A percentile compares a stretch with the other conserved stretches of the same genome.
Evolutionary conservation across 2,329 filamentous ascomycete species (phyloP).

Genomic region (Colletotrichum tamarilloi): DNA sequence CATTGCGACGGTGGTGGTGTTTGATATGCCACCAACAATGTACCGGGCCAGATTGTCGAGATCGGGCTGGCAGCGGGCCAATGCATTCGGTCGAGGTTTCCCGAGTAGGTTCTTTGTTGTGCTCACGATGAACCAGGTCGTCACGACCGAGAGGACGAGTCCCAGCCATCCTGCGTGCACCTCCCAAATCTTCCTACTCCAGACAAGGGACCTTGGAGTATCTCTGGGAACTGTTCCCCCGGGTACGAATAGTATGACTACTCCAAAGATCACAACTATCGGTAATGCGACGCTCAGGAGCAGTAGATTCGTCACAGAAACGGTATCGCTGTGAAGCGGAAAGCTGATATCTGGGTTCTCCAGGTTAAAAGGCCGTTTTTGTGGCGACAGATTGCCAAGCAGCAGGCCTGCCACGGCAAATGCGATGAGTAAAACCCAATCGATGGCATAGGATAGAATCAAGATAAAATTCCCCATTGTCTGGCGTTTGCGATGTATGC

Average conservation of each 20-base stretch:
- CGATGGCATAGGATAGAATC: slow-evolving; percentile 70
- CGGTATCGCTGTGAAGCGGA: slow-evolving; percentile 73
- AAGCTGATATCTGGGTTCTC: slow-evolving; percentile 74
- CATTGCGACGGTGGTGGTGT: slow-evolving; percentile 52
- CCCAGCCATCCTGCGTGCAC: slow-evolving; percentile 82
- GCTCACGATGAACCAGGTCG: slow-evolving; percentile 77
- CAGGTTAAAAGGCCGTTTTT: slow-evolving; percentile 71
- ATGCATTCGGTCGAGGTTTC: slow-evolving; percentile 76
- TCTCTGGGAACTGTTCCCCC: slow-evolving; percentile 66
- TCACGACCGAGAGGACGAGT: slow-evolving; percentile 72
- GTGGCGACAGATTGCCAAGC: slow-evolving; percentile 64
- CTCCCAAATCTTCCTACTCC: slow-evolving; percentile 83
- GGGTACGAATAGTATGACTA: slow-evolving; percentile 72
- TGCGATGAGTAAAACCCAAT: slow-evolving; percentile 55
- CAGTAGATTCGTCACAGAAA: slow-evolving; percentile 50
- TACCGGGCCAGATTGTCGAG: slow-evolving; percentile 63
- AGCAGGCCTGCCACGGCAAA: slow-evolving; percentile 62
- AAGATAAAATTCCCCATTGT: slow-evolving; percentile 1
- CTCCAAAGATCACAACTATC: slow-evolving; percentile 67
- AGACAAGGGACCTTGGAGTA: slow-evolving; percentile 68
- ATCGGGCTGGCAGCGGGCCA: slow-evolving; percentile 78
- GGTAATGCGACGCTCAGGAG: slow-evolving; percentile 52
- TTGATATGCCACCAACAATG: slow-evolving; percentile 66
- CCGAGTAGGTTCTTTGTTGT: slow-evolving; percentile 76
- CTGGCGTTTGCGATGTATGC: background rate